Evolutionary conservation across 768 basidiomycete species (phyloP).

Genomic region (Suillus occidentalis): DNA sequence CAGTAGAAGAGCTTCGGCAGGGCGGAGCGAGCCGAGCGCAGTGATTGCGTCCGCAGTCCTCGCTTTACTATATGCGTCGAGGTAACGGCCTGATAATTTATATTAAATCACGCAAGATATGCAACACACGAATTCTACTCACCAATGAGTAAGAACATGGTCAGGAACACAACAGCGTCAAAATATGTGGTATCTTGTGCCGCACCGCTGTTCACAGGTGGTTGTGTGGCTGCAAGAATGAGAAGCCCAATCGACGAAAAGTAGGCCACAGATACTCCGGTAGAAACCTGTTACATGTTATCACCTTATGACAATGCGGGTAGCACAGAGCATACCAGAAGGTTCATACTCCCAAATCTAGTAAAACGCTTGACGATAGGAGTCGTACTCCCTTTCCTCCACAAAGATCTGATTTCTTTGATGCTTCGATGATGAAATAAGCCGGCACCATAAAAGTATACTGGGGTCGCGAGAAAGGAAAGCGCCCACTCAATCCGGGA

Average conservation of each 20-base stretch:
- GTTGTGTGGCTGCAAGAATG: conserved; percentile 50
- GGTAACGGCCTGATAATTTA: conserved; percentile 48
- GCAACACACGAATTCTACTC: conserved; percentile 15
- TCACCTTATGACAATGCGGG: not conserved
- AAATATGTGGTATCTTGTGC: conserved; percentile 73
- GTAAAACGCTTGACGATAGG: conserved; percentile 59
- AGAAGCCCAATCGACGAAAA: conserved; percentile 73
- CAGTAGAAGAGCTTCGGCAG: conserved; percentile 60
- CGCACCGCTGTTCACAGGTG: conserved; percentile 34
- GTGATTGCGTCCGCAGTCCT: conserved; percentile 75
- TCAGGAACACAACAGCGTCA: conserved; percentile 77
- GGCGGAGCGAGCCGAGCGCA: conserved; percentile 63
- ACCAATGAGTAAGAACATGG: conserved; percentile 78
- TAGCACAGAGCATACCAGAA: conserved; percentile 48
- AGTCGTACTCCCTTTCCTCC: conserved; percentile 53
- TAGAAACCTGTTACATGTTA: conserved; percentile 41
- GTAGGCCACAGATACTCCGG: conserved; percentile 75
- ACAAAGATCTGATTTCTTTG: conserved; percentile 54
- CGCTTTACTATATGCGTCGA: conserved; percentile 67
- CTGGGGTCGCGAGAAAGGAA: conserved; percentile 66
- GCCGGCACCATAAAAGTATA: conserved; percentile 67
- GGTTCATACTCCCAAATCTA: conserved; percentile 85
- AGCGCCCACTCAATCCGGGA: conserved; percentile 61
- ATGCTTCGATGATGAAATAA: conserved; percentile 56
- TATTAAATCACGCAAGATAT: not conserved